phyloP scores from a whole-genome alignment of 83 land plant genomes.

The Picea abies region DNA sequence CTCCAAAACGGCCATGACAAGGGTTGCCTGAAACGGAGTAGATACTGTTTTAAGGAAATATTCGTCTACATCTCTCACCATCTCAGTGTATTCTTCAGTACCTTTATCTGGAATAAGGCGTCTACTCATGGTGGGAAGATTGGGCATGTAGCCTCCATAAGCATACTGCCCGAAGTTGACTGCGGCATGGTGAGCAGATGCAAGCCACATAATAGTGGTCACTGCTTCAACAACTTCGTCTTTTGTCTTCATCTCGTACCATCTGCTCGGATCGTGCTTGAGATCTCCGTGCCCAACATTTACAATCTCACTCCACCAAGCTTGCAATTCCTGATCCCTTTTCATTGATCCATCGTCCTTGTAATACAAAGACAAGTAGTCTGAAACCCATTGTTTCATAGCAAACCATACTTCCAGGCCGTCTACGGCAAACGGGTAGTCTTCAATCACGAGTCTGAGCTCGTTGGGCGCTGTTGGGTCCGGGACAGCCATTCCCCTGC shows the following conservation, averaged over 20 bases:
- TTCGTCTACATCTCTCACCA: background rate
- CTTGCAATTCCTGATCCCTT: no score
- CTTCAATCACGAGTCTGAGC: no score
- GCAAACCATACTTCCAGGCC: no score
- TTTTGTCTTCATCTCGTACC: constrained; percentile 14
- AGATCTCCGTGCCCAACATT: constrained; percentile 39
- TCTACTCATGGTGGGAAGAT: constrained; percentile 16
- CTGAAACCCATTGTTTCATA: no score
- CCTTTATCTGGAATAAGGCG: constrained; percentile 11
- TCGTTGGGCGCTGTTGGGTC: no score
- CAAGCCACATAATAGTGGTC: constrained; percentile 17
- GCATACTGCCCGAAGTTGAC: constrained; percentile 19
- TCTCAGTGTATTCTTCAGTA: background rate
- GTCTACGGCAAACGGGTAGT: no score
- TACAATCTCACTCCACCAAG: no score
- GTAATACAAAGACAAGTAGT: no score
- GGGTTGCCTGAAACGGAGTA: background rate
- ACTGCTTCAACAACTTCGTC: background rate
- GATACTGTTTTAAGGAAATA: constrained; percentile 2
- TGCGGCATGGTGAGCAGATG: constrained; percentile 24
- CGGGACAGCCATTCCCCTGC: no score
- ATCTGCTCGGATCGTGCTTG: constrained; percentile 20
- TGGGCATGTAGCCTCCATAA: constrained; percentile 25
- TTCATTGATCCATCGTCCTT: no score
- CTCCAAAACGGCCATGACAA: constrained; percentile 16